A percentile compares a stretch with the other conserved stretches of the same genome.
Conservation (phyloP, 2,329 filamentous ascomycete genomes). For the Aspergillus sp. region DNA sequence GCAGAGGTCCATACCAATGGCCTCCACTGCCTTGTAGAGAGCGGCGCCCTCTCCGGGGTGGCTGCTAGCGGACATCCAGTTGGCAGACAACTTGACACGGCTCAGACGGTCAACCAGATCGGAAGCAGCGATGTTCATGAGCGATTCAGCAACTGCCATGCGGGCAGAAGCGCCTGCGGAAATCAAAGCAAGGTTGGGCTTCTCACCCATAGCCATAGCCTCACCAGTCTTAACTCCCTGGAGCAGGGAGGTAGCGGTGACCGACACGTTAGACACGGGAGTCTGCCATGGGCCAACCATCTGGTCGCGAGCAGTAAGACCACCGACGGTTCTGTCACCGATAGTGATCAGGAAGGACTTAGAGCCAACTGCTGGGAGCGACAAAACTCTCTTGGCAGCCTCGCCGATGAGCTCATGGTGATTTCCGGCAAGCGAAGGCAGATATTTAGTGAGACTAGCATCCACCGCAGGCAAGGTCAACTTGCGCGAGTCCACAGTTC, state of each 20-base stretch:
- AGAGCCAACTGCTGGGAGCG: conserved; percentile 85
- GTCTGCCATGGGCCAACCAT: conserved; percentile 97
- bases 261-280: conserved; percentile 88
- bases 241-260: conserved; percentile 78
- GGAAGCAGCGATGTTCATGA: conserved; percentile 88
- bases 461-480: conserved; percentile 68
- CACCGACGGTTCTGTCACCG: conserved; percentile 85
- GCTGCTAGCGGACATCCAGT: conserved; percentile 98
- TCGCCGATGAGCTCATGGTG: conserved; percentile 51
- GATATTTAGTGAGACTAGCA: conserved; percentile 63
- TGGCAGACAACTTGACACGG: conserved; percentile 83
- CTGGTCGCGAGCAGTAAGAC: conserved; percentile 82
- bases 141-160: conserved; percentile 91
- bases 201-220: conserved; percentile 97
- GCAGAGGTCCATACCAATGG: conserved; percentile 88
- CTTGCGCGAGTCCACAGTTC: conserved; percentile 66
- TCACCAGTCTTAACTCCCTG: conserved; percentile 74
- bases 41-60: conserved; percentile 89
- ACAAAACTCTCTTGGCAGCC: conserved; percentile 76
- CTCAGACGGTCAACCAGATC: conserved; percentile 67
- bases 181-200: conserved; percentile 82
- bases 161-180: conserved; percentile 84
- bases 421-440: conserved; percentile 51
- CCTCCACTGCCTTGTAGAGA: conserved; percentile 88
- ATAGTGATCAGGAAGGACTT: conserved; percentile 98